Evolutionary conservation across 345 rosid species (phyloP).

Genomic region (Odontarrhena argentea): DNA sequence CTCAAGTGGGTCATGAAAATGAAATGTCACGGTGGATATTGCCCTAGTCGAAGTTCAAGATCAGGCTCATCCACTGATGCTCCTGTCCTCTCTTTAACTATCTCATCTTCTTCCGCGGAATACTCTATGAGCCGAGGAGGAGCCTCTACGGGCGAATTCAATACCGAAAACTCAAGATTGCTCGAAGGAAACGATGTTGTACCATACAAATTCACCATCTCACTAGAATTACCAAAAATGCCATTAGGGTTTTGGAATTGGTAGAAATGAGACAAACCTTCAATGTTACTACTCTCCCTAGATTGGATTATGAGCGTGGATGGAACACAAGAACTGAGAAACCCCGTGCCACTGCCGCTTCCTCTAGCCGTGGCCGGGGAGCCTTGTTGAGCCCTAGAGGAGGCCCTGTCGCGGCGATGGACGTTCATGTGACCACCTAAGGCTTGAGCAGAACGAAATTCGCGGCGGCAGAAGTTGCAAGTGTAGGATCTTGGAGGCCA

Average conservation of each 20-base stretch:
- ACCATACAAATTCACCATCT: constrained; percentile 31
- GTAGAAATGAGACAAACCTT: constrained; percentile 64
- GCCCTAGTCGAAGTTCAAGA: constrained; percentile 91
- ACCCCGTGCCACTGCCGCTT: constrained; percentile 21
- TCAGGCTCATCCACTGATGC: constrained; percentile 65
- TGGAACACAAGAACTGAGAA: constrained; percentile 45
- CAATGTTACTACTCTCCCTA: constrained; percentile 29
- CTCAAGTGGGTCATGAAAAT: constrained; percentile 32
- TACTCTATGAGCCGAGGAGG: constrained; percentile 28
- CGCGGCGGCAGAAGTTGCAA: constrained; percentile 90
- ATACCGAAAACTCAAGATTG: constrained; percentile 41
- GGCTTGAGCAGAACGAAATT: constrained; percentile 96
- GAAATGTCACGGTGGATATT: constrained; percentile 40
- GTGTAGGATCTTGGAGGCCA: constrained; percentile 98
- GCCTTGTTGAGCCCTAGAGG: constrained; percentile 73
- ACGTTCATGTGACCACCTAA: constrained; percentile 99
- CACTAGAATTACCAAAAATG: constrained; percentile 42
- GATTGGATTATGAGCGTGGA: constrained; percentile 35
- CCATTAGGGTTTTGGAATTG: constrained; percentile 64
- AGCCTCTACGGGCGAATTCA: constrained; percentile 37
- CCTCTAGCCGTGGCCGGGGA: constrained; percentile 24
- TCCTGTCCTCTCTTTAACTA: constrained; percentile 40
- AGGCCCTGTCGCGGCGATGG: constrained; percentile 88
- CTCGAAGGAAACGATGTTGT: constrained; percentile 49
- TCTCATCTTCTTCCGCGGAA: constrained; percentile 30